phyloP scores from a whole-genome alignment of 2,329 filamentous ascomycete species.

The Setomelanomma holmii region DNA sequence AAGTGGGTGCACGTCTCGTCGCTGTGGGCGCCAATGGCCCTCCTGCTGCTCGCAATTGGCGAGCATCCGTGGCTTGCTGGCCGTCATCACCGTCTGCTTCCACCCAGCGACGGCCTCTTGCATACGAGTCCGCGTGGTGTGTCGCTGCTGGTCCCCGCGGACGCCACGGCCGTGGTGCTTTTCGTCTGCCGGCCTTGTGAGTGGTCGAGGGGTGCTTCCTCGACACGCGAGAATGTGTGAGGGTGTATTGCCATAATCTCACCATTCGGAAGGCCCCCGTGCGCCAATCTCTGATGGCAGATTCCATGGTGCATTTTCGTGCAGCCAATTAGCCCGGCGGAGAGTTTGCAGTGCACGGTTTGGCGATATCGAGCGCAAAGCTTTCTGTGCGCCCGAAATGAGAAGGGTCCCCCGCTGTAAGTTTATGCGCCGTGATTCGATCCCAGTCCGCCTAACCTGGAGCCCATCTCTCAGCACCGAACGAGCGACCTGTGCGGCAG shows the following conservation, averaged over 20 bases:
- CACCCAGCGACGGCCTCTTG: too few species aligned
- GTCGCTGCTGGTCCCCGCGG: neutral
- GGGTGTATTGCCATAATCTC: neutral
- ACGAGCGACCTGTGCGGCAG: slow-evolving; percentile 19
- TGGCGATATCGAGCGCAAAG: slow-evolving; percentile 10
- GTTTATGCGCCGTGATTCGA: slow-evolving; percentile 13
- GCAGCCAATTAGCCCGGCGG: neutral
- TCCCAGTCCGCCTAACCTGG: slow-evolving; percentile 3
- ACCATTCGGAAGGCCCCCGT: neutral
- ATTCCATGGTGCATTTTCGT: neutral
- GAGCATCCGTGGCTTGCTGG: slow-evolving; percentile 9
- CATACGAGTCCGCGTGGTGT: neutral
- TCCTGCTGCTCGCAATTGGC: slow-evolving; percentile 11
- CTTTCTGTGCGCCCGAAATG: slow-evolving; percentile 16
- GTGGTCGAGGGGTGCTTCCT: neutral
- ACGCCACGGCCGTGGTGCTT: neutral
- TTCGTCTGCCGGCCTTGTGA: neutral
- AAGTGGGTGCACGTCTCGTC: neutral
- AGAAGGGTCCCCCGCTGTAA: slow-evolving; percentile 11
- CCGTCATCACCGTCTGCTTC: slow-evolving; percentile 12
- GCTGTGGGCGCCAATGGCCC: neutral
- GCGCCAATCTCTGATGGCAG: neutral
- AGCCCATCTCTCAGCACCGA: slow-evolving; percentile 2
- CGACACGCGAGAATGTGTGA: neutral
- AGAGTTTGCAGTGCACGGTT: neutral